Evolutionary conservation across 768 basidiomycete genomes (phyloP).

Genomic region (Phylloporus sp.): DNA sequence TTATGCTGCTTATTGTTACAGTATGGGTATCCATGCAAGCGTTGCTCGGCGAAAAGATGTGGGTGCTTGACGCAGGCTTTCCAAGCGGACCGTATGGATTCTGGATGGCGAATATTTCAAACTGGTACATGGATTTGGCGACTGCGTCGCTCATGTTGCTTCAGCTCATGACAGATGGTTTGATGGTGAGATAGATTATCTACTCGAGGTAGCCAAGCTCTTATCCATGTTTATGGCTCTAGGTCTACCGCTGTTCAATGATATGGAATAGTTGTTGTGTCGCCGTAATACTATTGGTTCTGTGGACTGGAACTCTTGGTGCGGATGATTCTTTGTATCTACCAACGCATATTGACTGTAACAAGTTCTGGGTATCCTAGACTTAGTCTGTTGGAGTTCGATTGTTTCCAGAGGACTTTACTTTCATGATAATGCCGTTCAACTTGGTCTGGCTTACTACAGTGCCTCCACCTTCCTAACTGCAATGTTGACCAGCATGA

Average conservation of each 20-base stretch:
- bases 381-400: not conserved
- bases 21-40: slow-evolving; percentile 18
- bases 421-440: not conserved
- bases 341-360: not conserved
- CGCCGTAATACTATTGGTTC: slow-evolving; percentile 3
- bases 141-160: slow-evolving; percentile 18
- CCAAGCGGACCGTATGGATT: slow-evolving; percentile 26
- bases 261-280: slow-evolving; percentile 24
- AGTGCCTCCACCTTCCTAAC: not conserved
- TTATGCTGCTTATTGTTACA: slow-evolving; percentile 25
- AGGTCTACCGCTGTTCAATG: slow-evolving; percentile 37
- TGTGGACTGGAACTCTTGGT: slow-evolving; percentile 15
- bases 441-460: slow-evolving; percentile 3
- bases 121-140: slow-evolving; percentile 19
- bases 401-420: not conserved
- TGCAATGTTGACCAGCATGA: slow-evolving; percentile 6
- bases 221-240: not conserved
- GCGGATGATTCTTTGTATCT: not conserved
- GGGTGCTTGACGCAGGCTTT: slow-evolving; percentile 25
- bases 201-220: not conserved
- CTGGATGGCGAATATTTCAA: slow-evolving; percentile 9
- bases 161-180: slow-evolving; percentile 30
- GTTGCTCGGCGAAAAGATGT: slow-evolving; percentile 24
- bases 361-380: slow-evolving; percentile 3
- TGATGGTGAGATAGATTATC: slow-evolving; percentile 15